Evolutionary conservation across 805 yeast genomes (phyloP), one percentile per base, ranked within the genome.

Genomic region (Saturnispora zaruensis): DNA sequence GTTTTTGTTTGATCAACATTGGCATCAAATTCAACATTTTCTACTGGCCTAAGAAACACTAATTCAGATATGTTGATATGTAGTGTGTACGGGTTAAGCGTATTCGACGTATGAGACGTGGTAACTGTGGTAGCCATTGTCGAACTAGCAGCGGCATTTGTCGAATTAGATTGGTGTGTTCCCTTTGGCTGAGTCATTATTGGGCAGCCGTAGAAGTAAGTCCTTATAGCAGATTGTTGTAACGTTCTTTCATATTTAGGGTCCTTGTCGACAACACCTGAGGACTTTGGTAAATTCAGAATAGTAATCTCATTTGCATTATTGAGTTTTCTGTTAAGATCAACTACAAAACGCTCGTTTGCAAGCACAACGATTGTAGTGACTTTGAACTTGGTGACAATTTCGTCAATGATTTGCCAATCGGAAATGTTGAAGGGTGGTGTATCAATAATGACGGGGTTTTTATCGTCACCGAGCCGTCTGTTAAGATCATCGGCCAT

Each of bases 71-170:
- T 71, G 59, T 81, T 87, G 2, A 82, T 80, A 21, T 89, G 87
- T 1, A 88, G 78, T 5, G 95, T 85, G 65, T 82, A 90, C 2
- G 99, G 98, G 18, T 95, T 83, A 48, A 93, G 72, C 5, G 81
- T 78, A 18, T 48, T 4, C 5, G 45, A 24, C 2, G 45, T 7
- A 5, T 36, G 28, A 16, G 23, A 23, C 8, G 38, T 26, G 18
- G 23, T 30, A 11, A 47, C 41, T 16, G 45, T 21, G 3, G 50
- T 47, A 4, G 50, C 41, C 45, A 41, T 41, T 13, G 41, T 36
- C 3, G 40, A 4, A 18, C 18, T 14, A 41, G 33, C 41, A 6
- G 33, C 41, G 6, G 40, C 25, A 14, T 25, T 41, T 79, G 75
- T 42, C 74, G 74, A 18, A 74, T 66, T 5, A 77, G 76, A 2